These are phyloP conservation scores for Pugionium dolabratum DNA, from an alignment of 345 rosid genomes.

Conservation along the genomic window DNA sequence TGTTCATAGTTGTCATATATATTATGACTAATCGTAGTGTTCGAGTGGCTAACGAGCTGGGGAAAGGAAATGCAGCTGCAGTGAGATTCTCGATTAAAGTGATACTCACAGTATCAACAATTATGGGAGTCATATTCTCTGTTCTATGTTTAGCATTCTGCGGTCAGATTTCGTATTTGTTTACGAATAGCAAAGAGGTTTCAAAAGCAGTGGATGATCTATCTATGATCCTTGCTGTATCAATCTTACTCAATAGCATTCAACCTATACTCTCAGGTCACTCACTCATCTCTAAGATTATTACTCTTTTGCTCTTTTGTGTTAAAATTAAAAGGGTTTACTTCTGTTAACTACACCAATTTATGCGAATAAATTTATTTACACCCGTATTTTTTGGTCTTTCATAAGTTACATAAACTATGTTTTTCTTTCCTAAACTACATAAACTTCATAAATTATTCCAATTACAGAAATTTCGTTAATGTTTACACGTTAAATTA, in stretches of 20 bases:
- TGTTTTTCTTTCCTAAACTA: no score
- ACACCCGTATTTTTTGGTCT: no score
- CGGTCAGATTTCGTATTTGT: conserved; percentile 44
- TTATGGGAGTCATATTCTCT: conserved; percentile 49
- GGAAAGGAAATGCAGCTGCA: conserved; percentile 54
- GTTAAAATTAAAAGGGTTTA: not conserved
- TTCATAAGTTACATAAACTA: no score
- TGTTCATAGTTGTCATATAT: no score
- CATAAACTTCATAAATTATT: no score
- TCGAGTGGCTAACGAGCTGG: conserved; percentile 62
- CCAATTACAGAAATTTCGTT: no score
- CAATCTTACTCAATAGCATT: conserved; percentile 53
- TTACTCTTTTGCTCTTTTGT: not conserved
- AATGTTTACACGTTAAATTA: no score
- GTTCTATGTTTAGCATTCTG: conserved; percentile 45
- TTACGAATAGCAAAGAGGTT: conserved; percentile 42
- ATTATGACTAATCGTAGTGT: conserved; percentile 39
- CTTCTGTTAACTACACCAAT: no score
- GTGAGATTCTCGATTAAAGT: conserved; percentile 53
- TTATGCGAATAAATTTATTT: no score
- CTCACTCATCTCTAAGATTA: not conserved
- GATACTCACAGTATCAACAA: conserved; percentile 36
- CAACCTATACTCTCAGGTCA: conserved; percentile 56
- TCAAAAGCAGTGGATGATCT: conserved; percentile 41
- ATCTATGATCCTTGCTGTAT: conserved; percentile 47